Conservation (phyloP, 441 rosid genomes). For the Theobroma grandiflorum region DNA sequence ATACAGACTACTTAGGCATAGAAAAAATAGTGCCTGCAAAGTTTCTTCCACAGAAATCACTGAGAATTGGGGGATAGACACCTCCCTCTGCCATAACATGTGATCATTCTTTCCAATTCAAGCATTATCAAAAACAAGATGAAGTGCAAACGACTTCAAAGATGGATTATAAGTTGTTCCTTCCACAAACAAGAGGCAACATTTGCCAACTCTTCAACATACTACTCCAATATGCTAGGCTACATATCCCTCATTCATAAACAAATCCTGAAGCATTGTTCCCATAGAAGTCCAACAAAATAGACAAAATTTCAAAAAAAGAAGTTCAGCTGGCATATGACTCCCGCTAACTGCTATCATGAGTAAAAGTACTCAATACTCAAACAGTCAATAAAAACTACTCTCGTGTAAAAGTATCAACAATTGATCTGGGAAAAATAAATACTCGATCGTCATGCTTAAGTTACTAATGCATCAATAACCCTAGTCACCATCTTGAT, state of each 20-base stretch:
- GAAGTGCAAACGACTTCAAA: neutral
- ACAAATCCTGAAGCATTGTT: neutral
- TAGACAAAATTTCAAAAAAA: neutral
- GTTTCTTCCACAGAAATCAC: neutral
- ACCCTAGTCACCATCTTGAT: neutral
- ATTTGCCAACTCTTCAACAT: neutral
- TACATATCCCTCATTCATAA: neutral
- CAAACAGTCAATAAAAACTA: slow-evolving; percentile 3
- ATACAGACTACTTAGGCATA: neutral
- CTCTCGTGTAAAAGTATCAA: neutral
- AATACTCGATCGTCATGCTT: neutral
- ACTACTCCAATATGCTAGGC: neutral
- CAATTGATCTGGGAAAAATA: neutral
- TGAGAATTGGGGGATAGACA: neutral
- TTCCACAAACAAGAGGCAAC: neutral
- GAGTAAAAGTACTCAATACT: neutral
- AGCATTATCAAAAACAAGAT: neutral
- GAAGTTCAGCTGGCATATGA: neutral
- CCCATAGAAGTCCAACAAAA: neutral
- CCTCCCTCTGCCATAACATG: neutral
- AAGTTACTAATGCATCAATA: slow-evolving; percentile 2
- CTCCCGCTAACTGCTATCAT: neutral
- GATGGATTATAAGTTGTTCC: neutral
- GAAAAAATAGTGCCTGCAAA: neutral
- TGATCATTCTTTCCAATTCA: neutral